A percentile compares a stretch with the other conserved stretches of the same genome.
These are phyloP conservation scores for Albophoma yamanashiensis DNA, from an alignment of 2,329 filamentous ascomycete genomes.

Conservation along the genomic window DNA sequence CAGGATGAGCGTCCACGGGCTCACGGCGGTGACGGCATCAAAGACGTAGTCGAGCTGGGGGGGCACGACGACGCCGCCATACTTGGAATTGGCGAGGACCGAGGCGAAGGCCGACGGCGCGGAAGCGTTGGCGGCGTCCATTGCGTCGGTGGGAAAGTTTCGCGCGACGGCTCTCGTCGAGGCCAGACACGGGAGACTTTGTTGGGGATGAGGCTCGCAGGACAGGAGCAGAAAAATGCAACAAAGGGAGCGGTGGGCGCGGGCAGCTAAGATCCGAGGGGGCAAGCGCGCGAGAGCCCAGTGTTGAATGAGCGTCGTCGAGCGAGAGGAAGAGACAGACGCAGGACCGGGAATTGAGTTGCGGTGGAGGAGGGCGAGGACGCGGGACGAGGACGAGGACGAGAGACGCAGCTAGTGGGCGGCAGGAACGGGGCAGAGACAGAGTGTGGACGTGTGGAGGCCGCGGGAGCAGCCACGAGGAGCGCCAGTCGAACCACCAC, in stretches of 20 bases:
- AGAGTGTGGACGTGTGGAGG: background rate
- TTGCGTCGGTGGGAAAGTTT: conserved; percentile 13
- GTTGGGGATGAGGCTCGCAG: background rate
- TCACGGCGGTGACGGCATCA: conserved; percentile 45
- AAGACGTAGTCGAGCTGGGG: conserved; percentile 45
- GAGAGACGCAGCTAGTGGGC: background rate
- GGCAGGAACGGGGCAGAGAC: background rate
- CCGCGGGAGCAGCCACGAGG: background rate
- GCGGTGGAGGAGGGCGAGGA: background rate
- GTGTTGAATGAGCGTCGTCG: background rate
- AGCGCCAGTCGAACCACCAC: background rate
- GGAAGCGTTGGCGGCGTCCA: conserved; percentile 49
- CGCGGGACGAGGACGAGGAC: background rate
- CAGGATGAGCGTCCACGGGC: conserved; percentile 51
- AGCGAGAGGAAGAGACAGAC: background rate
- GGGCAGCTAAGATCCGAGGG: background rate
- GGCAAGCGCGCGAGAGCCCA: background rate
- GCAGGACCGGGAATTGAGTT: background rate
- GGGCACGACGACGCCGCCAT: conserved; percentile 36
- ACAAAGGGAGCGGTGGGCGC: background rate
- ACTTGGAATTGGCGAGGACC: conserved; percentile 52
- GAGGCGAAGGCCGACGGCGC: conserved; percentile 62
- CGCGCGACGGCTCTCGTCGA: background rate
- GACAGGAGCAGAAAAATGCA: background rate
- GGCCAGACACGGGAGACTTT: background rate